These are phyloP conservation scores for Acacia melanoxylon DNA, from an alignment of 306 rosid genomes.

Conservation along the genomic window DNA sequence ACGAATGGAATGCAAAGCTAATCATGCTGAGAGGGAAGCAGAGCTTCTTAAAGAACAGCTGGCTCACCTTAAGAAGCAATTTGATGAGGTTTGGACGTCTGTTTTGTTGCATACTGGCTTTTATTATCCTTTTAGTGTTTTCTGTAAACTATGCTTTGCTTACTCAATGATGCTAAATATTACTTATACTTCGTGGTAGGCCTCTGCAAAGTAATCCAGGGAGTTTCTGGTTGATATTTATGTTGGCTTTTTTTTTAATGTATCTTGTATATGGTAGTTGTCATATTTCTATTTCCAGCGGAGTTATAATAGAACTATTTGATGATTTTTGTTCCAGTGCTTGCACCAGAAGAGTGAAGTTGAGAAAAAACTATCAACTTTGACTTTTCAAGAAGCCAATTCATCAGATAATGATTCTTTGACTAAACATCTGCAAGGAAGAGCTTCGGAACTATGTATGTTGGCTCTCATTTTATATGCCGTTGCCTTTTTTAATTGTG, in stretches of 20 bases:
- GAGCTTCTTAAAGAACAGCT: slow-evolving; percentile 69
- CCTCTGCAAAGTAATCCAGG: slow-evolving; percentile 16
- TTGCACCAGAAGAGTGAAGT: slow-evolving; percentile 73
- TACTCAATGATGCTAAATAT: slow-evolving; percentile 16
- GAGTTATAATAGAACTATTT: slow-evolving; percentile 9
- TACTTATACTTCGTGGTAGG: slow-evolving; percentile 20
- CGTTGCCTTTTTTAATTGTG: slow-evolving; percentile 3
- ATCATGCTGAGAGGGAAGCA: slow-evolving; percentile 73
- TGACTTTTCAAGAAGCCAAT: slow-evolving; percentile 57
- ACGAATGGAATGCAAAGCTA: slow-evolving; percentile 75
- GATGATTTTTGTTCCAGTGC: slow-evolving; percentile 57
- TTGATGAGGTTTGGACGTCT: slow-evolving; percentile 61
- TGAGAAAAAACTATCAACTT: slow-evolving; percentile 72
- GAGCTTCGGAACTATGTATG: slow-evolving; percentile 85
- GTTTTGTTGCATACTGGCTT: slow-evolving; percentile 26
- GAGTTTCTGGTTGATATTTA: slow-evolving; percentile 24
- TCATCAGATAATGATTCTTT: slow-evolving; percentile 48
- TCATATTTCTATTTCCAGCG: slow-evolving; percentile 1
- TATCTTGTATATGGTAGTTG: neutral
- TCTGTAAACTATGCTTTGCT: slow-evolving; percentile 1
- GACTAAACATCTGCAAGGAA: slow-evolving; percentile 84
- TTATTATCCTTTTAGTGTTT: slow-evolving; percentile 11
- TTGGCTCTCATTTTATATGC: slow-evolving; percentile 26
- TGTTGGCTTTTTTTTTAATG: slow-evolving; percentile 20
- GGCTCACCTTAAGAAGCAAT: slow-evolving; percentile 61